phyloP scores from a whole-genome alignment of 768 basidiomycete species.

The Kwoniella sp. region DNA sequence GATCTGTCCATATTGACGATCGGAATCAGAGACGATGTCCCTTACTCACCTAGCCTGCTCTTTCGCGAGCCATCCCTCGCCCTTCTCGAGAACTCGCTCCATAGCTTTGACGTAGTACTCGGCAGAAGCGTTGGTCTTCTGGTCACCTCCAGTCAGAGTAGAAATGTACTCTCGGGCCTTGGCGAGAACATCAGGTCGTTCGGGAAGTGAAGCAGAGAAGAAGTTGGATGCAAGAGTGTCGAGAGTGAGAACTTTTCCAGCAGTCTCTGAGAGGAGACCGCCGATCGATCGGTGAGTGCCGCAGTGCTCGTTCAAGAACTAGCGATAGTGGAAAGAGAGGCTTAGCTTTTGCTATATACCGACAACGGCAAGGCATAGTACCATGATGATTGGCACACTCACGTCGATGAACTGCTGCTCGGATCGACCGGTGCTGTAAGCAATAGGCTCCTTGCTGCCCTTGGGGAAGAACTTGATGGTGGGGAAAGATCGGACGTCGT shows the following conservation, averaged over 20 bases:
- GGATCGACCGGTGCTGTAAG: conserved; percentile 71
- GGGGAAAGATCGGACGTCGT: conserved; percentile 79
- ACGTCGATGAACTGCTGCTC: conserved; percentile 55
- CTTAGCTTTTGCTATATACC: too few relatives aligned
- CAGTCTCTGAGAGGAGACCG: conserved; percentile 74
- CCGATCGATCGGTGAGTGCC: conserved; percentile 80
- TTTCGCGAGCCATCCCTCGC: conserved; percentile 78
- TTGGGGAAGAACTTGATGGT: conserved; percentile 95
- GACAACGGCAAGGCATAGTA: background rate
- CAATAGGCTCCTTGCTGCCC: conserved; percentile 63
- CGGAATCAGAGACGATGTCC: too few relatives aligned
- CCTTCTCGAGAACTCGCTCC: conserved; percentile 76
- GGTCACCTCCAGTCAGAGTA: conserved; percentile 55
- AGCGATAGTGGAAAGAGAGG: too few relatives aligned
- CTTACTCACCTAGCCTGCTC: conserved; percentile 73
- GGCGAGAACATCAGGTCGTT: conserved; percentile 66
- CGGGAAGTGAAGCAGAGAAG: conserved; percentile 64
- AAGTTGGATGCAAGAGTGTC: conserved; percentile 78
- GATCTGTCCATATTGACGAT: too few relatives aligned
- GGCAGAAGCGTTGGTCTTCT: conserved; percentile 51
- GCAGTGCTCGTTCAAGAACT: conserved; percentile 61
- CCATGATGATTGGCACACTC: conserved; percentile 7
- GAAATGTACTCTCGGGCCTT: conserved; percentile 61
- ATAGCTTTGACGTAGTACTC: conserved; percentile 86
- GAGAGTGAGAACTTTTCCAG: conserved; percentile 76